Evolutionary conservation across 306 rosid species (phyloP).

Genomic region (Prunus fruticosa): DNA sequence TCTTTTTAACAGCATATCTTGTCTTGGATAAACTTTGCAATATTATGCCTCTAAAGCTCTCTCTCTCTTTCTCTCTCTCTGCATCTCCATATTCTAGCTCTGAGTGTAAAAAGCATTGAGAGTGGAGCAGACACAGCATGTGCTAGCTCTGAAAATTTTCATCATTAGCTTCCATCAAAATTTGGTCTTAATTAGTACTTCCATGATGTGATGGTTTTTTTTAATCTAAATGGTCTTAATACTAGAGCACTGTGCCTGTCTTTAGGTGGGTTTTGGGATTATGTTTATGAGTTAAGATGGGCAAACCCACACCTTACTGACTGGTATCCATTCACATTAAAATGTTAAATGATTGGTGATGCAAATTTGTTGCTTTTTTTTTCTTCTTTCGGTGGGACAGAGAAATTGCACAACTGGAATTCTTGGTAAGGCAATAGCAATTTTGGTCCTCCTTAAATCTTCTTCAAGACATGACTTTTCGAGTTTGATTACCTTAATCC

Average conservation of each 20-base stretch:
- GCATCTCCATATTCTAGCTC: slow-evolving; percentile 10
- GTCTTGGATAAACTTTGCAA: slow-evolving; percentile 28
- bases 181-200: slow-evolving; percentile 8
- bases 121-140: slow-evolving; percentile 40
- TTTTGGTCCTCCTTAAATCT: neutral
- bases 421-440: neutral
- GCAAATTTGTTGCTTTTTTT: neutral
- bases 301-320: neutral
- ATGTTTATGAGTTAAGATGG: neutral
- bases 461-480: neutral
- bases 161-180: slow-evolving; percentile 27
- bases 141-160: slow-evolving; percentile 18
- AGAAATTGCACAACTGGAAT: neutral
- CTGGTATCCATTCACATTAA: neutral
- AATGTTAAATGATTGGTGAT: slow-evolving; percentile 6
- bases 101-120: slow-evolving; percentile 15
- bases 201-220: neutral
- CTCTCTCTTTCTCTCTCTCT: neutral
- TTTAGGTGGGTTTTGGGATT: slow-evolving; percentile 18
- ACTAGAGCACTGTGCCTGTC: neutral
- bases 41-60: slow-evolving; percentile 12
- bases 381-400: neutral
- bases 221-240: too few relatives aligned
- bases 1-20: slow-evolving; percentile 11
- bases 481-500: neutral